Percentiles rank a stretch among this genome's conserved stretches.
Conservation (phyloP, 768 basidiomycete species). For the Pleurotus citrinopileatus region DNA sequence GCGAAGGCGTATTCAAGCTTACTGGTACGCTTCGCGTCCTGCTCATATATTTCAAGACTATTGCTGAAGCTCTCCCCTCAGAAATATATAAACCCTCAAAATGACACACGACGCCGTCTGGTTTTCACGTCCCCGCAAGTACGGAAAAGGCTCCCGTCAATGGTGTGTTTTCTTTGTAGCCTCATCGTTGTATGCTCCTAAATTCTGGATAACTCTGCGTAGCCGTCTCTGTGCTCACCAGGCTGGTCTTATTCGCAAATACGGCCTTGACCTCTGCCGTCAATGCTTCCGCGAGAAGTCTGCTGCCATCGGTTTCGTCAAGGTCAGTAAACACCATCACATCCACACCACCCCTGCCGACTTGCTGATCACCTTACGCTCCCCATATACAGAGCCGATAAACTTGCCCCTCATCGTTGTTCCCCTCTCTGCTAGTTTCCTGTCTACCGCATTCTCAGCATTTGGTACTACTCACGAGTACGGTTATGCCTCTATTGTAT, state of each 20-base stretch:
- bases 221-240: constrained; percentile 97
- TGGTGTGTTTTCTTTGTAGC: constrained; percentile 63
- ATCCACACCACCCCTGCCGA: background rate
- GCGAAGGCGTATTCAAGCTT: constrained; percentile 6
- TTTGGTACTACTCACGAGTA: background rate
- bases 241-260: constrained; percentile 96
- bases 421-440: background rate
- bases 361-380: background rate
- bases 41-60: background rate
- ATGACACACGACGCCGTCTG: constrained; percentile 99
- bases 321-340: constrained; percentile 50
- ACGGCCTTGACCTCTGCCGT: constrained; percentile 95
- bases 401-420: background rate
- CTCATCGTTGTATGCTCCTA: background rate
- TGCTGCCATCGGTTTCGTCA: constrained; percentile 88
- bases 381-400: constrained; percentile 12
- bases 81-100: constrained; percentile 31
- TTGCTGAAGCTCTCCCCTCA: constrained; percentile 13
- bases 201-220: too few species aligned
- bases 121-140: constrained; percentile 96
- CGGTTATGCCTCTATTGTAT: constrained; percentile 1
- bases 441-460: background rate
- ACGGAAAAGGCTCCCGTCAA: constrained; percentile 92
- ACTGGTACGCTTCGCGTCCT: background rate
- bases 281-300: constrained; percentile 99